Conservation (phyloP, 2,329 filamentous ascomycete species). For the Claviceps paspali region DNA sequence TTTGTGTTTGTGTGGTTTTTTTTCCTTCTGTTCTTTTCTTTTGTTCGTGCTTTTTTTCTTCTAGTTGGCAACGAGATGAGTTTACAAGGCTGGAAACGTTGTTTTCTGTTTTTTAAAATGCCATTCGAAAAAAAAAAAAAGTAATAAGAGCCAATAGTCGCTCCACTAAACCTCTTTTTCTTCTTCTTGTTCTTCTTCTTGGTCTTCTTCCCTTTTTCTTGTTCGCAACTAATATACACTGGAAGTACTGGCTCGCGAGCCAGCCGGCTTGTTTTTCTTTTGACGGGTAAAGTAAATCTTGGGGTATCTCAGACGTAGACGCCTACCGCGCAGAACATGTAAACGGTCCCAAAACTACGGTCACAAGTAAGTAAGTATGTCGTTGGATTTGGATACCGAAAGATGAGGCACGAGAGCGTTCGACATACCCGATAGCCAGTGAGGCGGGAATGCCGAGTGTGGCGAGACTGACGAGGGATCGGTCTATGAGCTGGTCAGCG, state of each 20-base stretch:
- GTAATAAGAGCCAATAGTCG: slow-evolving; percentile 12
- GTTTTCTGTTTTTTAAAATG: not conserved
- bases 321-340: slow-evolving; percentile 97
- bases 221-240: slow-evolving; percentile 23
- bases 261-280: not conserved
- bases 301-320: slow-evolving; percentile 76
- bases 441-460: slow-evolving; percentile 76
- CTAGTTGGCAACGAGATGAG: not conserved
- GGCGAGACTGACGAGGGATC: slow-evolving; percentile 61
- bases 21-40: not conserved
- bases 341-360: slow-evolving; percentile 79
- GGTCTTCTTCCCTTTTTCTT: no score
- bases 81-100: not conserved
- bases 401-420: not conserved
- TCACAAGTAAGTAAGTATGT: slow-evolving; percentile 8
- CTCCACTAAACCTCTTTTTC: slow-evolving; percentile 15
- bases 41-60: not conserved
- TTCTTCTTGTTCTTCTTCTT: not conserved
- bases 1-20: slow-evolving; percentile 1
- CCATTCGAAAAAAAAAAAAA: slow-evolving; percentile 10
- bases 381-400: not conserved
- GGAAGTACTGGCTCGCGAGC: slow-evolving; percentile 10
- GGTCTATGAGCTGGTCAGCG: slow-evolving; percentile 39
- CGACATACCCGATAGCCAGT: slow-evolving; percentile 69
- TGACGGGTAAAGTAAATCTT: slow-evolving; percentile 6